Evolutionary conservation across 2,329 filamentous ascomycete species (phyloP).

Genomic region (Penicillium thymicola): DNA sequence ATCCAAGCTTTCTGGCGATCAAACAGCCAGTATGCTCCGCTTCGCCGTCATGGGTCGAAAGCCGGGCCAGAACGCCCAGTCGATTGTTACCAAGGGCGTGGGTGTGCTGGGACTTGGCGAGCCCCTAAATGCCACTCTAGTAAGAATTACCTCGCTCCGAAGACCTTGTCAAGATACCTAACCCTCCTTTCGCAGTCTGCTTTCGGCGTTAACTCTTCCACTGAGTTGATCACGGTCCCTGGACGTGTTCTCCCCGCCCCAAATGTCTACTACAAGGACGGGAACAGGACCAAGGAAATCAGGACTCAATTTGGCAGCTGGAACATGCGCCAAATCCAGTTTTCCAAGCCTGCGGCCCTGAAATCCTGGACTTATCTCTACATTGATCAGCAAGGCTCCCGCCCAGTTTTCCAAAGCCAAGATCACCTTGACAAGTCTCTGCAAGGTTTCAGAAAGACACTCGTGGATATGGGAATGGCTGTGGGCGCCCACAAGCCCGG

Average conservation of each 20-base stretch:
- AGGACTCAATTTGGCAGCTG: conserved; percentile 55
- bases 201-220: conserved; percentile 57
- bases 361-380: conserved; percentile 30
- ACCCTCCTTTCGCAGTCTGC: conserved; percentile 27
- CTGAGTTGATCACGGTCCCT: conserved; percentile 64
- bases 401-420: conserved; percentile 4
- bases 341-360: conserved; percentile 50
- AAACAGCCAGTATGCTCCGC: conserved; percentile 67
- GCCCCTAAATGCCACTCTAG: conserved; percentile 43
- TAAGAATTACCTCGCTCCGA: conserved; percentile 23
- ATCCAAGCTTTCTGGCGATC: conserved; percentile 56
- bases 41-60: conserved; percentile 61
- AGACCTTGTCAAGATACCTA: conserved; percentile 20
- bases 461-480: conserved; percentile 30
- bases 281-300: conserved; percentile 20
- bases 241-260: conserved; percentile 67
- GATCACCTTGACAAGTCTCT: conserved; percentile 14
- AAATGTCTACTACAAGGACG: conserved; percentile 54
- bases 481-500: conserved; percentile 13
- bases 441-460: conserved; percentile 18
- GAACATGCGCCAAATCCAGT: conserved; percentile 63
- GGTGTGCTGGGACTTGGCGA: conserved; percentile 56
- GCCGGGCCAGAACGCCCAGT: conserved; percentile 64
- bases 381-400: conserved; percentile 11
- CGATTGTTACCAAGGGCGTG: conserved; percentile 58